Percentiles rank a stretch among this genome's conserved stretches.
These are phyloP conservation scores for Nakazawaea ernobii DNA, from an alignment of 805 yeast species.

Conservation along the genomic window DNA sequence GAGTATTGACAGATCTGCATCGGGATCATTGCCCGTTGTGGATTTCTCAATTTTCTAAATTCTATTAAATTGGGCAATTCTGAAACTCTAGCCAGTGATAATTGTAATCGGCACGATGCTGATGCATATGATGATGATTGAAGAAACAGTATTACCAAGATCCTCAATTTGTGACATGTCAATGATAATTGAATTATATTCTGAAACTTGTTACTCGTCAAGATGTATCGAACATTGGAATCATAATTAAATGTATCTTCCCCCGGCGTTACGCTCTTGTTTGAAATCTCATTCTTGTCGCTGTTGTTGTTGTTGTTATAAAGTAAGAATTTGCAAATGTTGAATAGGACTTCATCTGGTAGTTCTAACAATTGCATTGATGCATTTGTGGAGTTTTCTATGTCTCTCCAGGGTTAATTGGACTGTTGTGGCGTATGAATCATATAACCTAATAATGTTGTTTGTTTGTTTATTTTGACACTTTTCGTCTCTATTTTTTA, in stretches of 20 bases:
- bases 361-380: not conserved
- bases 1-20: not conserved
- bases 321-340: not conserved
- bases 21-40: not conserved
- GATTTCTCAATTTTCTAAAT: slow-evolving; percentile 1
- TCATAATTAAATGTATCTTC: not conserved
- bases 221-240: not conserved
- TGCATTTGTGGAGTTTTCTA: not conserved
- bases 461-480: not conserved
- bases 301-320: too few species aligned
- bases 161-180: not conserved
- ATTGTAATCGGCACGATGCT: not conserved
- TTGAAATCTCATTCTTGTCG: too few species aligned
- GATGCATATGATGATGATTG: not conserved
- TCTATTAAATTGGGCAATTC: not conserved
- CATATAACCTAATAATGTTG: too few species aligned
- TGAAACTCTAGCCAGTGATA: slow-evolving; percentile 2
- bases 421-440: not conserved
- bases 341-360: slow-evolving; percentile 3
- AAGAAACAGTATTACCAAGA: not conserved
- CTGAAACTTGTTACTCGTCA: not conserved
- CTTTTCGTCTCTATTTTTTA: not conserved
- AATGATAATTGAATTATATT: not conserved
- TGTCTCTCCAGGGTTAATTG: not conserved
- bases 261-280: not conserved